Percentiles rank a stretch among this genome's conserved stretches.
Conservation (phyloP, 345 rosid genomes). For the Euphorbia tirucalli region DNA sequence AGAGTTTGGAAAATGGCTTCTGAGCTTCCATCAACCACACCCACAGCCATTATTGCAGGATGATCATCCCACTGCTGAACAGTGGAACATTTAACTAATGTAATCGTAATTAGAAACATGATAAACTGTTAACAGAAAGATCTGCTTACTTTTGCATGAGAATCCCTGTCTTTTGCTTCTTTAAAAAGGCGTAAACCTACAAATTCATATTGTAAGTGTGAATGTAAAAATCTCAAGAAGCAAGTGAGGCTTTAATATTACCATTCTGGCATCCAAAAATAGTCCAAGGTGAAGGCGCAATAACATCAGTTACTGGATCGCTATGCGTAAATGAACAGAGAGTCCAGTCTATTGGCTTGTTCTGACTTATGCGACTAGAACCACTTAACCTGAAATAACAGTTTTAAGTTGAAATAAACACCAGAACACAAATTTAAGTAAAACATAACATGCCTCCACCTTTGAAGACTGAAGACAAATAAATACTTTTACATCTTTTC, state of each 20-base stretch:
- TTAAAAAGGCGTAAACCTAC: constrained; percentile 87
- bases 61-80: constrained; percentile 81
- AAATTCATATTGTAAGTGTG: constrained; percentile 16
- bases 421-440: constrained; percentile 3
- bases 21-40: constrained; percentile 88
- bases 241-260: constrained; percentile 20
- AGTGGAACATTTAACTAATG: constrained; percentile 9
- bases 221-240: constrained; percentile 12
- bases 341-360: constrained; percentile 72
- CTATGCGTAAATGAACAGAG: constrained; percentile 47
- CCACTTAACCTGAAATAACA: constrained; percentile 52
- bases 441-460: constrained; percentile 9
- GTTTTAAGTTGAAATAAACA: constrained; percentile 14
- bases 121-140: constrained; percentile 16
- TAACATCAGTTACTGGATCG: constrained; percentile 73
- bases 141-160: constrained; percentile 57
- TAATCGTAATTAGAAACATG: constrained; percentile 4
- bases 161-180: constrained; percentile 84
- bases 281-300: constrained; percentile 95
- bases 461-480: background rate
- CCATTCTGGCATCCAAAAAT: constrained; percentile 96
- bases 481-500: background rate
- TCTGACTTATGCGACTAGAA: constrained; percentile 45
- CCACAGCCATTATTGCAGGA: constrained; percentile 98
- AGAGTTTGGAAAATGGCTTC: constrained; percentile 91